A percentile compares a stretch with the other conserved stretches of the same genome.
phyloP scores from a whole-genome alignment of 805 yeast species.

The Isabelozyma rhagii region DNA sequence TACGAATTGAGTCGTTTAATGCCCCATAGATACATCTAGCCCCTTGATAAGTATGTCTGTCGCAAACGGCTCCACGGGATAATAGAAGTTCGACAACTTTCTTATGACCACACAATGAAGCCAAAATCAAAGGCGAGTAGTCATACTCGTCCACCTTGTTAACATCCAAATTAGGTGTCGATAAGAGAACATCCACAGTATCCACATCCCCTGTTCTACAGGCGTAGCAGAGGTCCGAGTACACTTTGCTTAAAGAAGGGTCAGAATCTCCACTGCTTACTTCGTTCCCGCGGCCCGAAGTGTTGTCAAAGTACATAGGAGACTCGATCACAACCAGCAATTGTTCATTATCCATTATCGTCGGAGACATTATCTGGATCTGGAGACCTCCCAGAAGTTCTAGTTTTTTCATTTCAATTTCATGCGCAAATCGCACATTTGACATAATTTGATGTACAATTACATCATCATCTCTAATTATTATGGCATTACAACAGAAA shows the following conservation, averaged over 20 bases:
- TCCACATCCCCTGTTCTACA: conserved; percentile 71
- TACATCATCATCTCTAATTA: neutral
- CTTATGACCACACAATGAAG: conserved; percentile 73
- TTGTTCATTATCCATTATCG: neutral
- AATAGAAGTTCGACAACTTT: conserved; percentile 59
- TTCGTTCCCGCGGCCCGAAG: neutral
- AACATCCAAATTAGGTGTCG: conserved; percentile 36
- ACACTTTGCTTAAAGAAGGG: conserved; percentile 15
- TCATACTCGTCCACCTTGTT: conserved; percentile 68
- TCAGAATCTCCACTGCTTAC: neutral
- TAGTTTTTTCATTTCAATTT: neutral
- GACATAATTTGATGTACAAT: neutral
- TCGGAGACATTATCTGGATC: too few relatives aligned
- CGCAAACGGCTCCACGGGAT: conserved; percentile 69
- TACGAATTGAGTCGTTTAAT: conserved; percentile 60
- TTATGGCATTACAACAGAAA: neutral
- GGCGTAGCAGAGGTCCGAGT: conserved; percentile 54
- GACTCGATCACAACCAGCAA: neutral
- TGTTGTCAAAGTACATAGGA: neutral
- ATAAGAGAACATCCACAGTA: conserved; percentile 53
- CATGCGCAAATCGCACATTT: neutral
- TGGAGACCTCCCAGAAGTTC: too few relatives aligned
- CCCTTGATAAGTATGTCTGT: conserved; percentile 79
- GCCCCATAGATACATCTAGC: conserved; percentile 78
- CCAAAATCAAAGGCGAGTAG: conserved; percentile 70